Conservation (phyloP, 75 land plant species). For the Cryptomeria japonica region DNA sequence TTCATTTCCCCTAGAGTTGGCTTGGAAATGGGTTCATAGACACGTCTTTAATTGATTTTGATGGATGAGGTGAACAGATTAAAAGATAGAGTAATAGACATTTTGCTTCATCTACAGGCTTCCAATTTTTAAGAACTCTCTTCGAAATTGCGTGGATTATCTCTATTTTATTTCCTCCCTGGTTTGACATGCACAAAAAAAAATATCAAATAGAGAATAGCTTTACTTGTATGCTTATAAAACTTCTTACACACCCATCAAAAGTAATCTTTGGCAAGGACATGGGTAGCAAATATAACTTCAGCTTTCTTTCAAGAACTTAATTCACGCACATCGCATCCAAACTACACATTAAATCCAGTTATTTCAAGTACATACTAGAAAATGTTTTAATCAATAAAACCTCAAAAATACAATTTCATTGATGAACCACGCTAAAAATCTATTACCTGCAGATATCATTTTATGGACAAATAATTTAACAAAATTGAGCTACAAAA, state of each 20-base stretch:
- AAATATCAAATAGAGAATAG: not conserved
- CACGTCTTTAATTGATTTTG: no score
- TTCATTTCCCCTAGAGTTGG: no score
- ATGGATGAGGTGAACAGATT: no score
- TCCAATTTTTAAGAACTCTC: no score
- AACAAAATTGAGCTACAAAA: not conserved
- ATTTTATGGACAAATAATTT: not conserved
- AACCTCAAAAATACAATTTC: not conserved
- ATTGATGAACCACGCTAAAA: not conserved
- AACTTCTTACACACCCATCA: not conserved
- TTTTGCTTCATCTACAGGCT: no score
- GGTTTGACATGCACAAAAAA: no score
- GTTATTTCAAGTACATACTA: not conserved
- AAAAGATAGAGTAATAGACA: no score
- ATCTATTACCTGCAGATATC: not conserved
- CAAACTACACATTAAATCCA: not conserved
- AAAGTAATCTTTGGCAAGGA: not conserved
- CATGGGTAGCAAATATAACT: not conserved
- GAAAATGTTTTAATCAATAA: not conserved
- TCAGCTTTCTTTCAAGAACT: not conserved
- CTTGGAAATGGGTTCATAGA: no score
- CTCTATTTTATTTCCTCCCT: no score
- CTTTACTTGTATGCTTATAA: not conserved
- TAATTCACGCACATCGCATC: not conserved
- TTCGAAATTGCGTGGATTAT: no score